These are phyloP conservation scores for Daedalea quercina DNA, from an alignment of 768 basidiomycete species.

Conservation along the genomic window DNA sequence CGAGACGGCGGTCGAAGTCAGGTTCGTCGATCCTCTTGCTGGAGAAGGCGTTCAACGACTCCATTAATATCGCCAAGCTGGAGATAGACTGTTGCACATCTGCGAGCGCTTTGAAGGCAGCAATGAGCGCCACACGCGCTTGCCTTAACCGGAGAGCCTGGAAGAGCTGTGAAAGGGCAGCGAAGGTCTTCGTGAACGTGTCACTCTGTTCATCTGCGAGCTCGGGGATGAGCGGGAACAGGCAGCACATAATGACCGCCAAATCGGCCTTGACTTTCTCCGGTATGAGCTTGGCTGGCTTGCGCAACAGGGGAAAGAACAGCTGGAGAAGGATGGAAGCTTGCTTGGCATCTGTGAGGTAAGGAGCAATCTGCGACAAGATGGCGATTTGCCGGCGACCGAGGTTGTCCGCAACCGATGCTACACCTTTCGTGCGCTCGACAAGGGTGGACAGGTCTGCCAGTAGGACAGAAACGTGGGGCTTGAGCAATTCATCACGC, in stretches of 20 bases:
- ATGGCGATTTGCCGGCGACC: constrained; percentile 79
- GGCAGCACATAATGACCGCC: constrained; percentile 59
- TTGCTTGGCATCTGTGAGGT: constrained; percentile 62
- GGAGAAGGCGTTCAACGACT: constrained; percentile 82
- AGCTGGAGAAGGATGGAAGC: constrained; percentile 66
- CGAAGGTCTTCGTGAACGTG: constrained; percentile 48
- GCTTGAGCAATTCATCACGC: constrained; percentile 52
- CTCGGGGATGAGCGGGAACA: constrained; percentile 64
- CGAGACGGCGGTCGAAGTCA: constrained; percentile 82
- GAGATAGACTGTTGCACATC: constrained; percentile 40
- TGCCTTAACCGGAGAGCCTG: constrained; percentile 65
- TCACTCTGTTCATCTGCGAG: constrained; percentile 38
- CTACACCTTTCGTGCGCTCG: constrained; percentile 46
- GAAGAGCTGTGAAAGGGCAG: constrained; percentile 70
- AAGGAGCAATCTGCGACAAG: constrained; percentile 72
- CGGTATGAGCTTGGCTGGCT: constrained; percentile 64
- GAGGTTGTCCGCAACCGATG: constrained; percentile 49
- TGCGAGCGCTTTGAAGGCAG: constrained; percentile 52
- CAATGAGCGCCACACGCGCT: constrained; percentile 63
- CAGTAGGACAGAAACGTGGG: constrained; percentile 66
- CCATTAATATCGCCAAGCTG: constrained; percentile 47
- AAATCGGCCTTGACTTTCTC: constrained; percentile 86
- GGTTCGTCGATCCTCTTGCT: constrained; percentile 80
- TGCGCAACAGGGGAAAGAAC: constrained; percentile 75
- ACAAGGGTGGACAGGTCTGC: constrained; percentile 65